Evolutionary conservation across 441 rosid genomes (phyloP), one percentile per base, ranked within the genome.

Genomic region (Erodium texanum): DNA sequence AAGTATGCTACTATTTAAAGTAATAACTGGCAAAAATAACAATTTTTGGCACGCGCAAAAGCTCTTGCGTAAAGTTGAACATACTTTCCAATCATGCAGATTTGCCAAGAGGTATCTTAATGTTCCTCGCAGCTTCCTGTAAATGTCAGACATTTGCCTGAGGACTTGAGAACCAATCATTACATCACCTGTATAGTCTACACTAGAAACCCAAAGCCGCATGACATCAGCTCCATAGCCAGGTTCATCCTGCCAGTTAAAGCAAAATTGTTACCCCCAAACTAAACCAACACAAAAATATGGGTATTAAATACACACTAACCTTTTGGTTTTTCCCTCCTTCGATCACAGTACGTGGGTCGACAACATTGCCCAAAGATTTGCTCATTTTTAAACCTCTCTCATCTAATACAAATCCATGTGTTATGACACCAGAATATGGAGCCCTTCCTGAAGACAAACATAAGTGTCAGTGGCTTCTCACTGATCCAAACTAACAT

Each of bases 181-280:
- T 56, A 88, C 94, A 85, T 94, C 99, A 27, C 89, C 88, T 0
- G 90, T 81, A 78, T 91, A 94, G 83, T 94, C 97, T 71, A 94
- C 99, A 82, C 99, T 94, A 66, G 97, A 91, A 79, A 94, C 99
- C 99, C 99, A 94, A 54, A 94, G 96, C 62, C 99, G 89, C 75
- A 94, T 78, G 66, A 92, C 91, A 79, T 94, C 99, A 76, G 96
- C 97, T 70, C 99, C 99, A 72, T 94, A 94, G 63, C 85, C 98
- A 50, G 97, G 97, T 73, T 88, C 86, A 71, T 88, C 97, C 99
- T 94, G 86, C 78, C 77, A 78, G 72, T 63, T 76, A 71, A 75
- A 72, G 71, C 24, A 52, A 69, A 66, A 63, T 36, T 14, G 15
- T 36, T 16, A 59, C n/a, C 50, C 50, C 50, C 50, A 43, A 62